Evolutionary conservation across 2,329 filamentous ascomycete species (phyloP), one percentile per base, ranked within the genome.

Genomic region (Ambrosiella xylebori): DNA sequence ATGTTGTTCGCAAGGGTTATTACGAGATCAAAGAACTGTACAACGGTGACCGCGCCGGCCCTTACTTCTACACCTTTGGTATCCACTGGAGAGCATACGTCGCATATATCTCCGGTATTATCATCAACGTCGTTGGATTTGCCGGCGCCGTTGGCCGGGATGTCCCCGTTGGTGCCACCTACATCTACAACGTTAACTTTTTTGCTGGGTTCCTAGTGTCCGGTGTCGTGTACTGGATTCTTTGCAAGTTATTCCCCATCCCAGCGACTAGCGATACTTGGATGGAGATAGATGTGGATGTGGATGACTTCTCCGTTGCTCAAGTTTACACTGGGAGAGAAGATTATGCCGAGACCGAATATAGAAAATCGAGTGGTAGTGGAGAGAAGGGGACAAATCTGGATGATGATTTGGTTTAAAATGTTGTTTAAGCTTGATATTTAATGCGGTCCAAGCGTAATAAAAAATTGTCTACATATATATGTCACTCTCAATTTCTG

Each of bases 81-180:
- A 71, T 94, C 67, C 81, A 91, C 67, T 93, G 86, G 85, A 82
- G 88, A 47, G 90, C 81, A 1, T 96, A 95, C 64, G 78, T 74
- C 0, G 86, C 90, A 0, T 95, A 95, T 68, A 78, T 95, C 60
- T 74, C 79, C 1, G 89, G 89, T 11, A 94, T 95, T 61, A 67
- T 93, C 4, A 84, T 95, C 74, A 95, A 95, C 64, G 86, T 96
- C 3, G 88, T 95, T 3, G 90, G 90, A 0, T 96, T 96, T 63
- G 88, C 82, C 0, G 89, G 88, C 2, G 88, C 86, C 0, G 78
- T 95, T 35, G 88, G 88, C 0, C 68, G 65, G 15, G 62, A 72
- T 1, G 88, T 95, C 0, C 90, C 91, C 0, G 73, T 79, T 5
- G 89, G 85, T 0, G 90, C 91, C 1, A 81, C 78, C 0, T 94